Base-by-base conservation (phyloP, 1,284 basidiomycete species). In the Sphagnurus paluster region DNA sequence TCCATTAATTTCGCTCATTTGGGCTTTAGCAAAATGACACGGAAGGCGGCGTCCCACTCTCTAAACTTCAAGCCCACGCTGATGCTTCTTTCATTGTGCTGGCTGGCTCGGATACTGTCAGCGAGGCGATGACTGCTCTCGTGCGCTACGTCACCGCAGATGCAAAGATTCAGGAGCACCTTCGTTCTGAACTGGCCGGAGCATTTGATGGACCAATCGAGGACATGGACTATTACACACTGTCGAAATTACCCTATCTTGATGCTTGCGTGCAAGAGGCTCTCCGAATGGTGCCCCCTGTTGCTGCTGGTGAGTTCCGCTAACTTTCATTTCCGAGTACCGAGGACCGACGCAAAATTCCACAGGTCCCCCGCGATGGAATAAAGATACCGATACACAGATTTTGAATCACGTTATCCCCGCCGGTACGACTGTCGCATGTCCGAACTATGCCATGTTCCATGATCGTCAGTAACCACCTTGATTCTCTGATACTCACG, bases 391-490 rank as follows among this genome's bases (percentile, higher is more conserved):
- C 17, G 50, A 40, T 14, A 49, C 42, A 3, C 42, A 48, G 19
- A 35, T 57, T 25, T 43, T 56, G 1, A 49, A 44, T 33, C 35
- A 53, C 25, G 13, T 51, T 40, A 38, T 49, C 9, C 47, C 47
- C 5, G 37, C 47, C 28, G 36, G 51, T 10, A 56, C 56, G 5
- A 56, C 47, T 13, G 44, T 42, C 16, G 43, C 48, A 8, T 46
- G 23, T 10, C 52, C 57, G 5, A 57, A 53, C 19, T 56, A 51
- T 43, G 16, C 57, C 1, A 41, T 59, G 28, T 48, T 46, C 35
- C 57, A 50, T 14, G 57, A 57, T 34, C 44, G 56, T 56, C 40
- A 2, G 52, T 48, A 19, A 16, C n/a, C 25, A 10, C 23, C 4
- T 9, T 30, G 34, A 16, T 11, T 38, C 16, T 23, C 10, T 14